These are phyloP conservation scores for Cadophora luteo-olivacea DNA, from an alignment of 2,329 filamentous ascomycete species.

Conservation along the genomic window DNA sequence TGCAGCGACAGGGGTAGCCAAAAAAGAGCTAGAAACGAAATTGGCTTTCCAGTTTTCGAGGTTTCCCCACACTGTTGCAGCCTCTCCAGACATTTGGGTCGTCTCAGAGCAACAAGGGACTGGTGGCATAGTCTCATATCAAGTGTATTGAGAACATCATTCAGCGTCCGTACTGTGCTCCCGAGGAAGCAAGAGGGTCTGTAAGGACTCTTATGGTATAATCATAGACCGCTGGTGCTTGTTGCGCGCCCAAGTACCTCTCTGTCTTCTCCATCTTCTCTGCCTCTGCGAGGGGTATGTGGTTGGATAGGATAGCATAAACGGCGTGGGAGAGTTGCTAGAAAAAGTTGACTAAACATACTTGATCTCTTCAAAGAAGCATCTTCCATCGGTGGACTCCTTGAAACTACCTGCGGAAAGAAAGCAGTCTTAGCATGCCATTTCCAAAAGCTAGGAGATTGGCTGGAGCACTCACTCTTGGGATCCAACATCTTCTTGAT, in stretches of 20 bases:
- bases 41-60: constrained; percentile 5
- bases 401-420: constrained; percentile 61
- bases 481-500: constrained; percentile 80
- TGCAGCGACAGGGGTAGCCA: constrained; percentile 5
- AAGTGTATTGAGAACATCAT: constrained; percentile 62
- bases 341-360: constrained; percentile 50
- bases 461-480: constrained; percentile 55
- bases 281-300: neutral
- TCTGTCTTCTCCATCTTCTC: neutral
- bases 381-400: constrained; percentile 69
- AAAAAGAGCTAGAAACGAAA: neutral
- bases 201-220: constrained; percentile 41
- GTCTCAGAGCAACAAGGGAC: constrained; percentile 4
- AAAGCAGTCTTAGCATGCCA: neutral
- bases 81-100: neutral
- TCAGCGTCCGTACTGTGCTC: constrained; percentile 41
- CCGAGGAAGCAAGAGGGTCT: constrained; percentile 42
- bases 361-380: constrained; percentile 76
- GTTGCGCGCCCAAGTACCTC: neutral
- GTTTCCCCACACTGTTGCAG: constrained; percentile 21
- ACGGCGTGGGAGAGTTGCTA: neutral
- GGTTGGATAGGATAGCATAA: neutral
- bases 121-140: constrained; percentile 58
- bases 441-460: neutral
- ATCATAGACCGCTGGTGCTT: constrained; percentile 40